Evolutionary conservation across 179 eudicot genomes (phyloP), one percentile per base, ranked within the genome.

Genomic region (Silene vulgaris): DNA sequence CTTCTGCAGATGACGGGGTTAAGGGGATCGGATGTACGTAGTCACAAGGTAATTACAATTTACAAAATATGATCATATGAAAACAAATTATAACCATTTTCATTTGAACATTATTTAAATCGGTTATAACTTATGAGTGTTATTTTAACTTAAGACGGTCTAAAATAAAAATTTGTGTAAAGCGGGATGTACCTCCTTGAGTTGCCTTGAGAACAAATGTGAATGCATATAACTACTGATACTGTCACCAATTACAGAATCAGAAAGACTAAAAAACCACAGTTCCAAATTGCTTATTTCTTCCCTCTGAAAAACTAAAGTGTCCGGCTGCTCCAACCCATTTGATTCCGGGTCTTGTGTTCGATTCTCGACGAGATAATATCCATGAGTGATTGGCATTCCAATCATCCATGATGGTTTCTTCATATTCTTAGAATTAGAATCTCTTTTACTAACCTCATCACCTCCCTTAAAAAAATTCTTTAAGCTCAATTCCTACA

Each of bases 191-290:
- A 23, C 26, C 97, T 88, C 82, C 43, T 83, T 84, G 21, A 82
- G 86, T 61, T 77, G 85, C 81, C 66, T 85, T 21, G 79, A 81
- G 54, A 92, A 92, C 69, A 92, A 76, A 82, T 85, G 82, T 9
- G 87, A 76, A 62, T 92, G 89, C 84, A 92, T 71, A 79, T 86
- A 84, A 73, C 81, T 87, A 66, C 75, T 56, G 79, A 90, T 81
- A 28, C 9, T 72, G 52, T 81, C 82, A 20, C 84, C 86, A 69
- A 87, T 64, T 21, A 64, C 69, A 69, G 78, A 79, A 78, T 83
- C 86, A 9, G 85, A 87, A 73, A 92, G 81, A 71, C 88, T 85
- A 57, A 85, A 92, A 73, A 86, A 84, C 93, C 96, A 90, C 48
- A 89, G 28, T 48, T 92, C 97, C 56, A 78, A 71, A 69, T 75